phyloP scores from a whole-genome alignment of 805 yeast genomes.

The Zygoascus tannicola region DNA sequence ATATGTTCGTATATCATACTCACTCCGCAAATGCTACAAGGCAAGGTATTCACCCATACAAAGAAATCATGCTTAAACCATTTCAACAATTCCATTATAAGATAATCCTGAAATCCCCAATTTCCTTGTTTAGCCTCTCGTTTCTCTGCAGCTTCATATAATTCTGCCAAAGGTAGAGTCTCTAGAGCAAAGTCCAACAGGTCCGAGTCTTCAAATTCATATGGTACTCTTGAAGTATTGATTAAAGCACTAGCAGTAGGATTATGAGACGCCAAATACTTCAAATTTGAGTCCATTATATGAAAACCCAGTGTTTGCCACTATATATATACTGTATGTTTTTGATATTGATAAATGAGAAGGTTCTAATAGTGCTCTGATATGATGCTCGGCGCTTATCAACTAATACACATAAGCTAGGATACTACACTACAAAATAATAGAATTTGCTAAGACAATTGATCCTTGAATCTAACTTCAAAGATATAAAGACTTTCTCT shows the following conservation, averaged over 20 bases:
- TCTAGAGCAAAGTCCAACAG: constrained; percentile 53
- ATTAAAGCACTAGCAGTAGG: constrained; percentile 9
- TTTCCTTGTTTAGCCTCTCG: constrained; percentile 27
- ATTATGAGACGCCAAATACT: background rate
- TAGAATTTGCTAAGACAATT: no score
- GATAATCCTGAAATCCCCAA: constrained; percentile 44
- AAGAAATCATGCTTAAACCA: constrained; percentile 79
- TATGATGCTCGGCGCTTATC: no score
- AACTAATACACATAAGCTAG: no score
- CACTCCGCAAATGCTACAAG: constrained; percentile 46
- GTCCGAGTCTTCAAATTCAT: constrained; percentile 35
- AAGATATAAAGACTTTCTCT: no score
- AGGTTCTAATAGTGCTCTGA: no score
- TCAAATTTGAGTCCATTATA: background rate
- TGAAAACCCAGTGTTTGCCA: no score
- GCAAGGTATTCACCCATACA: constrained; percentile 69
- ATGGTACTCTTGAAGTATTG: constrained; percentile 17
- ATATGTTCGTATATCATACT: constrained; percentile 3
- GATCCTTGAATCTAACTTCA: no score
- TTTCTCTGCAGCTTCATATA: constrained; percentile 54
- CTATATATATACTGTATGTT: no score
- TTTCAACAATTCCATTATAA: constrained; percentile 46
- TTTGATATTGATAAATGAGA: no score
- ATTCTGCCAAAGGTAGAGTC: constrained; percentile 46
- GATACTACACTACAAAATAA: no score